These are phyloP conservation scores for Podospora pseudopauciseta DNA, from an alignment of 495 filamentous ascomycete genomes.

Conservation along the genomic window DNA sequence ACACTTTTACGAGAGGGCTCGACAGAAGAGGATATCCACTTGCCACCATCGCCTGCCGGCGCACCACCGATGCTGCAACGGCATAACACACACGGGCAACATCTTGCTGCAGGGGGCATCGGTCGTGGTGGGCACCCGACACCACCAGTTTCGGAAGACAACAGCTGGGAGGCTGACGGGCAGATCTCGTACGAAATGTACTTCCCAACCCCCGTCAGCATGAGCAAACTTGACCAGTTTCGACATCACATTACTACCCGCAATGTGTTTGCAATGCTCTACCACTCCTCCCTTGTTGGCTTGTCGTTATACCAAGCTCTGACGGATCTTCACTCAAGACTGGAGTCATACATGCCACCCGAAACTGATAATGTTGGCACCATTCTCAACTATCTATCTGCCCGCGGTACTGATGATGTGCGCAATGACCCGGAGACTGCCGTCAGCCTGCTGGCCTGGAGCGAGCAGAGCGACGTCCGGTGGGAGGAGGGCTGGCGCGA, in stretches of 20 bases:
- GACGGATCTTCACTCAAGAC: constrained; percentile 52
- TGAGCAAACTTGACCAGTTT: constrained; percentile 44
- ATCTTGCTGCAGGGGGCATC: constrained; percentile 25
- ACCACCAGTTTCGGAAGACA: constrained; percentile 44
- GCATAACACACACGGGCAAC: constrained; percentile 30
- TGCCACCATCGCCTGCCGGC: constrained; percentile 44
- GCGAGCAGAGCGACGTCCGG: constrained; percentile 55
- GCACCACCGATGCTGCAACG: constrained; percentile 42
- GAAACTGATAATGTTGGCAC: constrained; percentile 44
- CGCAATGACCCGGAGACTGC: constrained; percentile 59
- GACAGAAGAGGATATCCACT: constrained; percentile 42
- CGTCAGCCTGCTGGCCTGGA: constrained; percentile 60
- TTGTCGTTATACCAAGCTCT: constrained; percentile 56
- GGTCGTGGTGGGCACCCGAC: constrained; percentile 37
- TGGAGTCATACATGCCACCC: constrained; percentile 51
- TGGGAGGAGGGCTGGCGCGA: constrained; percentile 67
- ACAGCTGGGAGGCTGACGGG: constrained; percentile 43
- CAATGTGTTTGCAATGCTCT: constrained; percentile 61
- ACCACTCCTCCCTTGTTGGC: constrained; percentile 55
- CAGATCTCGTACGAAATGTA: constrained; percentile 58
- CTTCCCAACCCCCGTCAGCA: constrained; percentile 49
- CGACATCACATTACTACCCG: constrained; percentile 58
- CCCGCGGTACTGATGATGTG: constrained; percentile 62
- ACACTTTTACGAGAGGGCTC: constrained; percentile 51
- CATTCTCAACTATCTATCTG: constrained; percentile 56